phyloP scores from a whole-genome alignment of 2,329 filamentous ascomycete species.

The Trichoderma sp. region DNA sequence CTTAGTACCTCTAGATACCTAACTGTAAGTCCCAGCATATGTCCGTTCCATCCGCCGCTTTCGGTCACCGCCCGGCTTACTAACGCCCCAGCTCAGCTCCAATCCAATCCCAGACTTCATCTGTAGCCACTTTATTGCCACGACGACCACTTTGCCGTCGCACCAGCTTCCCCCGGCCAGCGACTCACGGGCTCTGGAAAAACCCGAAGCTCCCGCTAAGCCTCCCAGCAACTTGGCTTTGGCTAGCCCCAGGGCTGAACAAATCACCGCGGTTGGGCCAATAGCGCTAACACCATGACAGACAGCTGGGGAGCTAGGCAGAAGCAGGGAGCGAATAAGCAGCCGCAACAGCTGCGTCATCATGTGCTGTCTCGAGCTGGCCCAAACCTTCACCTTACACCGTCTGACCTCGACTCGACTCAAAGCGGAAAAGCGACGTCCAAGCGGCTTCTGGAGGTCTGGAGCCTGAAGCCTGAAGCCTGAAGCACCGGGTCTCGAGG shows the following conservation, averaged over 20 bases:
- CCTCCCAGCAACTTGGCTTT: neutral
- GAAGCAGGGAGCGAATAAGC: constrained; percentile 14
- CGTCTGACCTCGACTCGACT: constrained; percentile 6
- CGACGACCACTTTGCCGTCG: neutral
- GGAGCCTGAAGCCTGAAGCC: too few species aligned
- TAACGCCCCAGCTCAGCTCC: neutral
- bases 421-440: neutral
- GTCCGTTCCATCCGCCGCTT: neutral
- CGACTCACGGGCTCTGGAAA: constrained; percentile 16
- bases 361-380: constrained; percentile 12
- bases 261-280: neutral
- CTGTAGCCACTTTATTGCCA: neutral
- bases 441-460: too few species aligned
- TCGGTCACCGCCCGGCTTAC: neutral
- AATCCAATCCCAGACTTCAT: neutral
- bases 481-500: neutral
- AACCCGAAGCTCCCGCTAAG: constrained; percentile 11
- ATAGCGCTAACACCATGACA: constrained; percentile 2
- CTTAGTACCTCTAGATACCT: neutral
- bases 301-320: constrained; percentile 9
- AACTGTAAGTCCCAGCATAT: neutral
- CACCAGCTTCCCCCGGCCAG: neutral
- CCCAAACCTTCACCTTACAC: constrained; percentile 14
- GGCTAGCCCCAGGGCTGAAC: constrained; percentile 4
- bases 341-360: constrained; percentile 10